Conservation (phyloP, 2,329 filamentous ascomycete species). For the Venturia asperata region DNA sequence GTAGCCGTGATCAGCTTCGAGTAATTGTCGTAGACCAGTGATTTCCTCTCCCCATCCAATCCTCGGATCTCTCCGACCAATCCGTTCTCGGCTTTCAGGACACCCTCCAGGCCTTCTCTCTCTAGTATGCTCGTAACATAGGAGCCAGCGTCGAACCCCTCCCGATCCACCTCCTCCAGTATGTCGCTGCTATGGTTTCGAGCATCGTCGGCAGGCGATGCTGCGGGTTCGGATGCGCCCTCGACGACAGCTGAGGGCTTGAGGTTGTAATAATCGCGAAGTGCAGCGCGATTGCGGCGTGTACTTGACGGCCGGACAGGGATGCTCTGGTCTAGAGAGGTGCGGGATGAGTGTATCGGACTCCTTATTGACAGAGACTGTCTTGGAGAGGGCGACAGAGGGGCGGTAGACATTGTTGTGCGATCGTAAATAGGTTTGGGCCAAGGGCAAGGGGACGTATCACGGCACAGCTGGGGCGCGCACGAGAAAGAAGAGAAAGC, state of each 20-base stretch:
- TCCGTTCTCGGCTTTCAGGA: slow-evolving; percentile 63
- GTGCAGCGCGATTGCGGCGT: slow-evolving; percentile 70
- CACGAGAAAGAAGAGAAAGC: too few relatives aligned
- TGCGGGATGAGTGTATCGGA: slow-evolving; percentile 17
- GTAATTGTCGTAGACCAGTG: slow-evolving; percentile 96
- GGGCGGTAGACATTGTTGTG: neutral
- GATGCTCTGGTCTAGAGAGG: slow-evolving; percentile 18
- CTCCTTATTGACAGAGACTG: slow-evolving; percentile 19
- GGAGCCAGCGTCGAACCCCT: slow-evolving; percentile 63
- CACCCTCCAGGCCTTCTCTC: slow-evolving; percentile 58
- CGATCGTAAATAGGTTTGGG: too few relatives aligned
- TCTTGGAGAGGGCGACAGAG: slow-evolving; percentile 17
- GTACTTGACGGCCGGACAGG: slow-evolving; percentile 21
- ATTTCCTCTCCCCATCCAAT: slow-evolving; percentile 92
- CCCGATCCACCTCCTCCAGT: slow-evolving; percentile 63
- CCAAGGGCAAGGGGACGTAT: too few relatives aligned
- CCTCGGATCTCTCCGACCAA: slow-evolving; percentile 64
- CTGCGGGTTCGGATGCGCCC: slow-evolving; percentile 25
- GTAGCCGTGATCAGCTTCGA: slow-evolving; percentile 94
- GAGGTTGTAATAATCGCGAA: slow-evolving; percentile 93
- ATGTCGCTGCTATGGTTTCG: neutral
- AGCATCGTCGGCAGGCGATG: neutral
- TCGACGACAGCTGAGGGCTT: slow-evolving; percentile 42
- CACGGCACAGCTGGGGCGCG: too few relatives aligned
- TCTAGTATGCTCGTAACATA: slow-evolving; percentile 58